Evolutionary conservation across 2,329 filamentous ascomycete genomes (phyloP).

Genomic region (Phoma sp.): DNA sequence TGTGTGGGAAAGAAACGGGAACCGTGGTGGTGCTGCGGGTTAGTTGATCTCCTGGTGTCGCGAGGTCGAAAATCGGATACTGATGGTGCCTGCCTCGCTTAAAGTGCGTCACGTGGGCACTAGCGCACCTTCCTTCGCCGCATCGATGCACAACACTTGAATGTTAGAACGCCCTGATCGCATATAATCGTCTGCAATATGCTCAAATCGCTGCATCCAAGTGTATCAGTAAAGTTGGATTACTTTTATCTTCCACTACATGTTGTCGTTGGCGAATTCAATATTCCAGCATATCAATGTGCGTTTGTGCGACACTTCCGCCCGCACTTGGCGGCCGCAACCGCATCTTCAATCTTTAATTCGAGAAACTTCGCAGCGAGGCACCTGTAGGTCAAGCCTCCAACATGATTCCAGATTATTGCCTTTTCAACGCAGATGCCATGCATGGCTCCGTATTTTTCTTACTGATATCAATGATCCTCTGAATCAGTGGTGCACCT

Average conservation of each 20-base stretch:
- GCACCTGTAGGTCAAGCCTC: no score
- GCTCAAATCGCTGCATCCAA: neutral
- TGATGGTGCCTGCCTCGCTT: conserved; percentile 8
- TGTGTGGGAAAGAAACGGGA: conserved; percentile 33
- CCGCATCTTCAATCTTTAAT: no score
- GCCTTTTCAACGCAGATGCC: no score
- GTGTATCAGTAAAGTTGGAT: no score
- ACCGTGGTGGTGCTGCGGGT: conserved; percentile 42
- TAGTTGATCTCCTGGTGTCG: conserved; percentile 29
- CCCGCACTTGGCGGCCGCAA: conserved; percentile 5
- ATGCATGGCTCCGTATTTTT: no score
- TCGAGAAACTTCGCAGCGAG: neutral
- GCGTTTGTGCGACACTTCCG: conserved; percentile 1
- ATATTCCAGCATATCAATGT: neutral
- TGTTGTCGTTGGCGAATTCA: neutral
- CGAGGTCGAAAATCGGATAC: conserved; percentile 2
- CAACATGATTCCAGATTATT: no score
- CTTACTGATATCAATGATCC: no score
- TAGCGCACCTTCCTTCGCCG: neutral
- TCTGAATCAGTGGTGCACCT: no score
- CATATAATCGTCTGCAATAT: neutral
- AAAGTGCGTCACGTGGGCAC: conserved; percentile 6
- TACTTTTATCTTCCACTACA: neutral
- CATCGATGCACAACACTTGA: neutral
- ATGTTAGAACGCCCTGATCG: neutral